phyloP scores from a whole-genome alignment of 768 basidiomycete species.

The Amylocystis lapponica region DNA sequence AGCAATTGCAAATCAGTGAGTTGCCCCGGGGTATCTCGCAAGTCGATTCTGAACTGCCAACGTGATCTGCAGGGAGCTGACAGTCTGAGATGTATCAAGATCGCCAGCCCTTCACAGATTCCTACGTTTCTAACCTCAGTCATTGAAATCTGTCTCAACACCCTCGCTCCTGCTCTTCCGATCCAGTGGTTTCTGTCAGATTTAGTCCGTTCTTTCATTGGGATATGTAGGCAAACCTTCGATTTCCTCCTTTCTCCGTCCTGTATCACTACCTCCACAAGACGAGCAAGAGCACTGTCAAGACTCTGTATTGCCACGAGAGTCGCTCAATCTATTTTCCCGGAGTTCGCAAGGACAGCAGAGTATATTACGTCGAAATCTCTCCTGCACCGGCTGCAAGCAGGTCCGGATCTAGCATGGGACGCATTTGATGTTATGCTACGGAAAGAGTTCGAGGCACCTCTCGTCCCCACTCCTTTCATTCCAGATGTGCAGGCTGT shows the following conservation, averaged over 20 bases:
- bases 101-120: slow-evolving; percentile 28
- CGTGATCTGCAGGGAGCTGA: neutral
- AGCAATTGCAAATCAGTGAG: neutral
- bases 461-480: slow-evolving; percentile 19
- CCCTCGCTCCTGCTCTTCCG: slow-evolving; percentile 37
- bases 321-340: slow-evolving; percentile 2
- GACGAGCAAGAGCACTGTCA: slow-evolving; percentile 35
- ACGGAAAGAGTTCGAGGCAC: slow-evolving; percentile 25
- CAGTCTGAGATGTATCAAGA: slow-evolving; percentile 22
- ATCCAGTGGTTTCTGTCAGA: slow-evolving; percentile 48
- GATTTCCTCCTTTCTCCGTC: slow-evolving; percentile 37
- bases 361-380: slow-evolving; percentile 16
- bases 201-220: slow-evolving; percentile 36
- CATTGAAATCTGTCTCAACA: slow-evolving; percentile 37
- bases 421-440: slow-evolving; percentile 17
- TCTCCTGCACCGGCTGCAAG: slow-evolving; percentile 40
- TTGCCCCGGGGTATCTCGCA: neutral
- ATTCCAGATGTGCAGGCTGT: slow-evolving; percentile 18
- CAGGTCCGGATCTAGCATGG: slow-evolving; percentile 36
- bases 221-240: slow-evolving; percentile 35
- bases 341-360: slow-evolving; percentile 1
- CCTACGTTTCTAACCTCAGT: slow-evolving; percentile 43
- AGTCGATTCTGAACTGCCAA: neutral
- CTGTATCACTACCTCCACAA: slow-evolving; percentile 27
- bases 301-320: slow-evolving; percentile 28